These are phyloP conservation scores for Polytolypa hystricis DNA, from an alignment of 2,329 filamentous ascomycete species.

Conservation along the genomic window DNA sequence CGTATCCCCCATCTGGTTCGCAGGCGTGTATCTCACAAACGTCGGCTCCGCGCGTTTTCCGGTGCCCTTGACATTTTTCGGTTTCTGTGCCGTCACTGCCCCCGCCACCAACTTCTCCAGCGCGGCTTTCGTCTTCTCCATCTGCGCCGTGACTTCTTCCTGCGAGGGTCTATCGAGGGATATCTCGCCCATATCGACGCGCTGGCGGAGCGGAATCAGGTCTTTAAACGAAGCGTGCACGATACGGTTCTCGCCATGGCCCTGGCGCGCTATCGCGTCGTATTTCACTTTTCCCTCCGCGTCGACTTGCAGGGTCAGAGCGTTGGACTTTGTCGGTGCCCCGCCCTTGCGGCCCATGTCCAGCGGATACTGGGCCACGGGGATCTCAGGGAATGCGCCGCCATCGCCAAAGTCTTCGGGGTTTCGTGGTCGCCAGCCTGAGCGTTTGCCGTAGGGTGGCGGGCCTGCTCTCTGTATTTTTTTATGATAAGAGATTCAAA, in stretches of 20 bases:
- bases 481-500: conserved; percentile 12
- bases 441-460: conserved; percentile 75
- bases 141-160: conserved; percentile 72
- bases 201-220: conserved; percentile 83
- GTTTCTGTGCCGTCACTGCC: conserved; percentile 83
- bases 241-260: conserved; percentile 71
- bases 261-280: conserved; percentile 83
- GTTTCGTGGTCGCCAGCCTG: conserved; percentile 79
- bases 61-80: conserved; percentile 85
- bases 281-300: conserved; percentile 90
- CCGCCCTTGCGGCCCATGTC: conserved; percentile 80
- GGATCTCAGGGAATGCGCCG: conserved; percentile 88
- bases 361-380: conserved; percentile 87
- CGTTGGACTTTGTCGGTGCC: conserved; percentile 59
- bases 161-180: conserved; percentile 73
- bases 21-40: conserved; percentile 89
- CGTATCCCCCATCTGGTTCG: conserved; percentile 88
- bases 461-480: conserved; percentile 57
- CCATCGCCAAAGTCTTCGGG: conserved; percentile 93
- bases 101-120: conserved; percentile 71
- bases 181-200: conserved; percentile 85
- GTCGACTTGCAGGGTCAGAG: conserved; percentile 85
- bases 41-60: conserved; percentile 75
- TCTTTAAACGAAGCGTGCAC: conserved; percentile 96
- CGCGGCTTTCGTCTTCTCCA: conserved; percentile 79